phyloP scores from a whole-genome alignment of 805 yeast genomes.

The Millerago galiae region DNA sequence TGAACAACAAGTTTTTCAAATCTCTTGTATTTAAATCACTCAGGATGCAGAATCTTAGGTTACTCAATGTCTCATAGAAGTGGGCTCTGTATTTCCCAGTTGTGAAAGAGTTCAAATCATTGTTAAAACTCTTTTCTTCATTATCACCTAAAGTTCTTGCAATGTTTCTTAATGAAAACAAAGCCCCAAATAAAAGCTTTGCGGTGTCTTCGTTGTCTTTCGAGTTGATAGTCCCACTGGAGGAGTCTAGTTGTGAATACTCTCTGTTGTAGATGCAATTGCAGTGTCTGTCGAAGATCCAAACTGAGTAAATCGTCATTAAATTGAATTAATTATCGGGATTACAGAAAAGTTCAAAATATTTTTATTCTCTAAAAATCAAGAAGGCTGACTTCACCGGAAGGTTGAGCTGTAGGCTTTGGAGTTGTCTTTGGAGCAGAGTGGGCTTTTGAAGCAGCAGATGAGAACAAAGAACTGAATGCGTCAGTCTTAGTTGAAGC shows the following conservation, averaged over 20 bases:
- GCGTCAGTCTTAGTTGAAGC: conserved; percentile 51
- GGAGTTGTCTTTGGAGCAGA: conserved; percentile 4
- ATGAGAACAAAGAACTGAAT: conserved; percentile 60
- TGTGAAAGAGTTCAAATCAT: conserved; percentile 43
- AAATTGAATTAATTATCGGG: background rate
- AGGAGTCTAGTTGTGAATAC: conserved; percentile 38
- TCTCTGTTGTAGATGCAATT: conserved; percentile 80
- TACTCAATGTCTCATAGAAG: conserved; percentile 71
- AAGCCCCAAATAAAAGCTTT: conserved; percentile 78
- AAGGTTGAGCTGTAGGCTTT: conserved; percentile 3
- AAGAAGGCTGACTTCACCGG: conserved; percentile 14
- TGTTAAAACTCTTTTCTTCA: conserved; percentile 19
- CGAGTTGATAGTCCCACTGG: conserved; percentile 37
- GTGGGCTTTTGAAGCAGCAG: conserved; percentile 46
- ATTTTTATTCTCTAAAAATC: conserved; percentile 2
- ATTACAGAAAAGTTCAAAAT: background rate
- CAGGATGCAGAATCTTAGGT: conserved; percentile 66
- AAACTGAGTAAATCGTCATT: conserved; percentile 76
- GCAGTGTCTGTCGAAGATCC: conserved; percentile 87
- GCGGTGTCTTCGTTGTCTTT: conserved; percentile 64
- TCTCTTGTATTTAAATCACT: conserved; percentile 59
- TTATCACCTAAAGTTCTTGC: conserved; percentile 45
- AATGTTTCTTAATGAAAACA: conserved; percentile 73
- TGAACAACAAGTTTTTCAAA: conserved; percentile 47
- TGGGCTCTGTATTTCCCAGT: conserved; percentile 78